Evolutionary conservation across 129 eudicot genomes (phyloP).

Genomic region (Rutidosis leptorrhynchoides): DNA sequence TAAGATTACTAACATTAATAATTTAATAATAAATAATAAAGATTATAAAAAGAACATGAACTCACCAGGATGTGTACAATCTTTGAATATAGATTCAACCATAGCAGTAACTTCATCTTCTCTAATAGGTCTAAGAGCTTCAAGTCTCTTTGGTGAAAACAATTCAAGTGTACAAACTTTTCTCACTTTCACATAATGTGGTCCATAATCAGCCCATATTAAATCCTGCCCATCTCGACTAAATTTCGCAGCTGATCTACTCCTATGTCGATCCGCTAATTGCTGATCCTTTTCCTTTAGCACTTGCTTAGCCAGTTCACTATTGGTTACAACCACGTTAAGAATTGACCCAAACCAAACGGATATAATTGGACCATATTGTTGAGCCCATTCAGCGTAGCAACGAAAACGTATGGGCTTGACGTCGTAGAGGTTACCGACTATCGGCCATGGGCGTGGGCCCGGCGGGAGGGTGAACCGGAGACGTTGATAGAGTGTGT

Average conservation of each 20-base stretch:
- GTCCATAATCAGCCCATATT: conserved; percentile 86
- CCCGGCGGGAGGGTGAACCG: conserved; percentile 80
- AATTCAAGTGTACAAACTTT: conserved; percentile 68
- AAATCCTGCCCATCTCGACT: conserved; percentile 66
- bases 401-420: conserved; percentile 71
- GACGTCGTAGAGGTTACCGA: conserved; percentile 73
- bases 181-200: conserved; percentile 70
- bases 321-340: conserved; percentile 50
- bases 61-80: conserved; percentile 43
- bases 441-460: conserved; percentile 64
- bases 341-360: conserved; percentile 66
- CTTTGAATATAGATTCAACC: conserved; percentile 62
- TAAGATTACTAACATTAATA: too few species aligned
- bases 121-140: conserved; percentile 61
- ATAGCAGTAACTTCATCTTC: conserved; percentile 75
- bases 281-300: conserved; percentile 71
- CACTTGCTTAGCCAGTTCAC: conserved; percentile 57
- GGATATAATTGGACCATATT: conserved; percentile 70
- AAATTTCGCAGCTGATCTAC: conserved; percentile 53
- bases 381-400: conserved; percentile 60
- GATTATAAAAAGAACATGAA: neutral
- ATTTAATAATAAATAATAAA: neutral
- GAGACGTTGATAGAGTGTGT: conserved; percentile 42
- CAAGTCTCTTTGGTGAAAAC: conserved; percentile 58
- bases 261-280: conserved; percentile 64